These are phyloP conservation scores for Tephrocybe sp. DNA, from an alignment of 768 basidiomycete species.

Conservation along the genomic window DNA sequence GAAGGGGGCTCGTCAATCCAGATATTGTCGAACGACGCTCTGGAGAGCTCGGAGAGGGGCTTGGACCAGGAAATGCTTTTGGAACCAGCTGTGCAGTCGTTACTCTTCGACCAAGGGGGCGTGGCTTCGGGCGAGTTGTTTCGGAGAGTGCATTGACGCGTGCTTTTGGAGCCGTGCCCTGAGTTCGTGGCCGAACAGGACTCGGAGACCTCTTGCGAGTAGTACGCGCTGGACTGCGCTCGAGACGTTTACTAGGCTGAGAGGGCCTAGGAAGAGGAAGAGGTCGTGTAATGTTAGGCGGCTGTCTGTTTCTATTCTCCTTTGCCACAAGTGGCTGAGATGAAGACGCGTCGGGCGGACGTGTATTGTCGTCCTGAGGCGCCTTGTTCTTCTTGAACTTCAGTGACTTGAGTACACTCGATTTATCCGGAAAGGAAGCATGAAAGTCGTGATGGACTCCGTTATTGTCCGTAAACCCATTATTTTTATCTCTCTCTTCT, in stretches of 20 bases:
- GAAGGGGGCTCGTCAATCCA: constrained; percentile 5
- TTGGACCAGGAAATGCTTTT: neutral
- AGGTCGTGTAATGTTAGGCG: neutral
- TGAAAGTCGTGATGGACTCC: neutral
- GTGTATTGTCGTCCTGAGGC: neutral
- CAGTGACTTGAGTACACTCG: constrained; percentile 18
- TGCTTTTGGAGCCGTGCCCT: neutral
- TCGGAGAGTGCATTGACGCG: neutral
- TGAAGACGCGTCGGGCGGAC: neutral
- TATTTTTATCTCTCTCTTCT: constrained; percentile 14
- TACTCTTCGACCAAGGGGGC: constrained; percentile 2
- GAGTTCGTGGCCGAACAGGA: neutral
- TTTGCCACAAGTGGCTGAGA: constrained; percentile 2
- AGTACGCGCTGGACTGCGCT: neutral
- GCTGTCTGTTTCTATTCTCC: neutral
- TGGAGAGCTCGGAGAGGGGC: constrained; percentile 7
- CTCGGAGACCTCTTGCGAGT: constrained; percentile 5
- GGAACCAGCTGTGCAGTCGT: neutral
- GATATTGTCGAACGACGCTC: constrained; percentile 13
- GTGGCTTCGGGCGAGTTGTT: constrained; percentile 17
- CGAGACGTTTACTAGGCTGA: constrained; percentile 1
- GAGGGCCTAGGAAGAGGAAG: neutral
- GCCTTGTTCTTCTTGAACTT: constrained; percentile 38
- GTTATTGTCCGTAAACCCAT: constrained; percentile 6
- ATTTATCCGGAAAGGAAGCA: neutral